A percentile compares a stretch with the other conserved stretches of the same genome.
phyloP scores from a whole-genome alignment of 202 grass and related monocot species.

The Brachypodium distachyon region DNA sequence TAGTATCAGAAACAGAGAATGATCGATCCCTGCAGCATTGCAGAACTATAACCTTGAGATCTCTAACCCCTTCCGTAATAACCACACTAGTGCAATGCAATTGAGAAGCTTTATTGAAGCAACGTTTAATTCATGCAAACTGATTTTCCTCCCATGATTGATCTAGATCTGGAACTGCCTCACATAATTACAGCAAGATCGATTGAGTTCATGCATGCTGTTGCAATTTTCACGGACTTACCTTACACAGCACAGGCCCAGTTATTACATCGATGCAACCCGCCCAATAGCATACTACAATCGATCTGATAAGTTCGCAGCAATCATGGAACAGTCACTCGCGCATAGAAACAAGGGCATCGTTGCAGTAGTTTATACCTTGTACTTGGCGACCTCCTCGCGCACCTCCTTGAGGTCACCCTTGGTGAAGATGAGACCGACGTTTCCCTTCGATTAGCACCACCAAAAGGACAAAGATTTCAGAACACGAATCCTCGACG shows the following conservation, averaged over 20 bases:
- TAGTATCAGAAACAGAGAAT: too few relatives aligned
- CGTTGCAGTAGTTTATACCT: slow-evolving; percentile 13
- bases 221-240: too few relatives aligned
- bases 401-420: slow-evolving; percentile 85
- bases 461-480: neutral
- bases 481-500: neutral
- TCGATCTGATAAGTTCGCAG: neutral
- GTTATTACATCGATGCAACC: neutral
- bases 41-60: too few relatives aligned
- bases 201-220: neutral
- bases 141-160: neutral
- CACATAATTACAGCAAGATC: neutral
- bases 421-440: slow-evolving; percentile 93
- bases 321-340: neutral
- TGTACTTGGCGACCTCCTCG: slow-evolving; percentile 85
- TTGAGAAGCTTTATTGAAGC: too few relatives aligned
- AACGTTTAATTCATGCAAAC: neutral
- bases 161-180: neutral
- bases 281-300: neutral
- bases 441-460: slow-evolving; percentile 46
- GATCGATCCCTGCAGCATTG: too few relatives aligned
- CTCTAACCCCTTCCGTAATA: too few relatives aligned
- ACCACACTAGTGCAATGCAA: too few relatives aligned
- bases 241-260: neutral
- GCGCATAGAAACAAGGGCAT: neutral